These are phyloP conservation scores for Pseudocercospora eumusae DNA, from an alignment of 2,329 filamentous ascomycete genomes.

Conservation along the genomic window DNA sequence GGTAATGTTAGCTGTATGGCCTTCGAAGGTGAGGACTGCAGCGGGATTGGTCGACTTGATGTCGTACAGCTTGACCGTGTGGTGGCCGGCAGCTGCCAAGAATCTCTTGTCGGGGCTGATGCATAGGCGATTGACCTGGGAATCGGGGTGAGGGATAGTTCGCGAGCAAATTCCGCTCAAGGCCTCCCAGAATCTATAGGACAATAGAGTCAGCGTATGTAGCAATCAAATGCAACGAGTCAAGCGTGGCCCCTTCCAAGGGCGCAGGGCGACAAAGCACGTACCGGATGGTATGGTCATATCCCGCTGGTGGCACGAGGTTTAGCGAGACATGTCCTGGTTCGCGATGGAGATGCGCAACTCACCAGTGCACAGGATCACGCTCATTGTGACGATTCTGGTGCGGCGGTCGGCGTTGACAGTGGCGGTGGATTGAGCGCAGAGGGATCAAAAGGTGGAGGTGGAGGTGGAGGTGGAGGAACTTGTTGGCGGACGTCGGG, in stretches of 20 bases:
- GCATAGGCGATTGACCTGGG: constrained; percentile 95
- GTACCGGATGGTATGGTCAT: constrained; percentile 77
- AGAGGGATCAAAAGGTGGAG: no score
- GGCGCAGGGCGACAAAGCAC: background rate
- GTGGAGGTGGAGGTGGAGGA: constrained; percentile 1
- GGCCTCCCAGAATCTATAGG: constrained; percentile 88
- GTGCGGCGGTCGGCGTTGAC: no score
- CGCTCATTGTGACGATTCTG: constrained; percentile 54
- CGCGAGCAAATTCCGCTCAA: constrained; percentile 96
- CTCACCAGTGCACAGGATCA: constrained; percentile 67
- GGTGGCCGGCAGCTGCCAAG: constrained; percentile 76
- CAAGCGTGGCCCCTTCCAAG: background rate
- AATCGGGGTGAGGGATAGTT: constrained; percentile 96
- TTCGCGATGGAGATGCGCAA: constrained; percentile 19
- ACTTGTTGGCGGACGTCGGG: background rate
- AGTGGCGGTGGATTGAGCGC: background rate
- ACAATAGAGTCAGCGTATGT: background rate
- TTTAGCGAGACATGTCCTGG: constrained; percentile 10
- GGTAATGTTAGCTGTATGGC: constrained; percentile 93
- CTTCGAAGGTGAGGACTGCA: constrained; percentile 88
- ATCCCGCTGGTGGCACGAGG: constrained; percentile 55
- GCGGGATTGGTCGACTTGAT: constrained; percentile 98
- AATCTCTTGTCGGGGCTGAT: constrained; percentile 98
- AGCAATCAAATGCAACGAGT: background rate
- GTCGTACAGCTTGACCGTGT: constrained; percentile 95